These are phyloP conservation scores for Penicillium sp. DNA, from an alignment of 2,329 filamentous ascomycete genomes.

Conservation along the genomic window DNA sequence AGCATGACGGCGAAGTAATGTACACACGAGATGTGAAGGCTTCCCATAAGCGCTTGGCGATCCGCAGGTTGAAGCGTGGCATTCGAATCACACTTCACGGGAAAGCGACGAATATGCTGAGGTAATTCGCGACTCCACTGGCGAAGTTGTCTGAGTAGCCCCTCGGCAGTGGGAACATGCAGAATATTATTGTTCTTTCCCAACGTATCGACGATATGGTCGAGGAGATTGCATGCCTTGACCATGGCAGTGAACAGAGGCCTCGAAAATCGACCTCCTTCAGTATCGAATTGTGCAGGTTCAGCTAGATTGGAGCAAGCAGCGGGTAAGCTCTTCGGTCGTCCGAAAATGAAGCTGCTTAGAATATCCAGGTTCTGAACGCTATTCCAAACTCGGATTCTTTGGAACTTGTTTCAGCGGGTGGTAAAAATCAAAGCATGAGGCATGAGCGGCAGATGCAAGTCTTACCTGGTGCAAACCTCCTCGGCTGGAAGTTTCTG, in stretches of 20 bases:
- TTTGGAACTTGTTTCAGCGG: not conserved
- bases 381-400: not conserved
- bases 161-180: not conserved
- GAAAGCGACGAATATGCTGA: not conserved
- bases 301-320: not conserved
- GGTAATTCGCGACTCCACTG: not conserved
- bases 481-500: not conserved
- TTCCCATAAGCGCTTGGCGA: slow-evolving; percentile 40
- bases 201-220: not conserved
- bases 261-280: not conserved
- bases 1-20: slow-evolving; percentile 61
- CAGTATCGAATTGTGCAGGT: not conserved
- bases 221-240: not conserved
- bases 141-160: not conserved
- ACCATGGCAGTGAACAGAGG: not conserved
- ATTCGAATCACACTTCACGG: not conserved
- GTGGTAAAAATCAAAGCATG: not conserved
- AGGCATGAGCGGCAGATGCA: not conserved
- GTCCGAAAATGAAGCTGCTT: not conserved
- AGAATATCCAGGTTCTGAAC: not conserved
- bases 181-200: not conserved
- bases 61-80: not conserved
- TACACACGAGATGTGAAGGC: slow-evolving; percentile 56
- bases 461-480: not conserved
- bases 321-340: not conserved